Conservation (phyloP, 2,329 filamentous ascomycete species). For the Fusarium denticulatum region DNA sequence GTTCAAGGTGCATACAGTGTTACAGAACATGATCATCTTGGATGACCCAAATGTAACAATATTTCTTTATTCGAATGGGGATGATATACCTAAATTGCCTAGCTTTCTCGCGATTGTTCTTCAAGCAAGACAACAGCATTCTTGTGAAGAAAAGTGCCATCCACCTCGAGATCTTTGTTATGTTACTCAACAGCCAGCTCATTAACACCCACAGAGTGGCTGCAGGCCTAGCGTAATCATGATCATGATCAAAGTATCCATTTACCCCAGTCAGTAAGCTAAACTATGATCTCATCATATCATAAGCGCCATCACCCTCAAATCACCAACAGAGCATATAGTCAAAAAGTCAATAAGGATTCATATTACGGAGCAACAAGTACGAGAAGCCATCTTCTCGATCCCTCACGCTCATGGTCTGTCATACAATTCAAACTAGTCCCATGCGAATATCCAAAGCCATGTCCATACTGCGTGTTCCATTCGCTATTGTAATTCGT, state of each 20-base stretch:
- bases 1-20: not conserved
- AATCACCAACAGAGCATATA: not conserved
- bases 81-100: too few relatives aligned
- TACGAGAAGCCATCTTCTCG: slow-evolving; percentile 19
- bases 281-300: slow-evolving; percentile 5
- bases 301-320: not conserved
- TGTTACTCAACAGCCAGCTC: not conserved
- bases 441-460: slow-evolving; percentile 30
- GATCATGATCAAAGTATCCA: slow-evolving; percentile 7
- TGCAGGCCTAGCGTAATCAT: slow-evolving; percentile 31
- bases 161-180: not conserved
- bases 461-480: slow-evolving; percentile 29
- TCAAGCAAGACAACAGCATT: not conserved
- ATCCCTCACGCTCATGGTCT: slow-evolving; percentile 6
- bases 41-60: not conserved
- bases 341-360: slow-evolving; percentile 17
- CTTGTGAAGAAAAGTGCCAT: not conserved
- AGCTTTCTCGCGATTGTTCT: not conserved
- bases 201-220: slow-evolving; percentile 8
- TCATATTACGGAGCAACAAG: slow-evolving; percentile 40
- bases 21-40: not conserved
- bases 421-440: slow-evolving; percentile 32
- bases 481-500: slow-evolving; percentile 36
- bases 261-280: not conserved
- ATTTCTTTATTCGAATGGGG: not conserved